Evolutionary conservation across 139 green algal species (phyloP).

Genomic region (Auxenochlorella protothecoides): DNA sequence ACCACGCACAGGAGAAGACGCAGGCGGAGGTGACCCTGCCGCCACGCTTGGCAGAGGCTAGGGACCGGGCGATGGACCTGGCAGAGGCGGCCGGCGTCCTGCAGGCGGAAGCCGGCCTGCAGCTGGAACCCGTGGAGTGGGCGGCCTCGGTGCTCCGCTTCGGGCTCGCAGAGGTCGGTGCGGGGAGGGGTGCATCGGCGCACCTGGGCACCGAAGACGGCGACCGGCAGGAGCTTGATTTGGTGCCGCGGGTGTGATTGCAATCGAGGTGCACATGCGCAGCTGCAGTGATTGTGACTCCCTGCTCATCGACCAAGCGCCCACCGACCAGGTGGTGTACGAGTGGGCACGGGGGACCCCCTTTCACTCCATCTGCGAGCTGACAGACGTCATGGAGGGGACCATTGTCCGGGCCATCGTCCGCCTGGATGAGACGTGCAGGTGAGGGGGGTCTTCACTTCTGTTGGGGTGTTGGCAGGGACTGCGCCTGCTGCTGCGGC

Average conservation of each 20-base stretch:
- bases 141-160: not conserved
- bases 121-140: conserved; percentile 68
- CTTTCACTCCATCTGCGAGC: conserved; percentile 77
- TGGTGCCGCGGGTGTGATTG: too few relatives aligned
- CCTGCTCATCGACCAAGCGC: not conserved
- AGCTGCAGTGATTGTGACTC: not conserved
- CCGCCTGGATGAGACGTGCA: conserved; percentile 78
- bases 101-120: conserved; percentile 43
- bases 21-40: conserved; percentile 53
- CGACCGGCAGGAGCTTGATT: too few relatives aligned
- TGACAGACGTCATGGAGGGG: conserved; percentile 93
- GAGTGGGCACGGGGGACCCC: conserved; percentile 85
- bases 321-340: conserved; percentile 74
- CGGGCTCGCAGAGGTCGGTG: too few relatives aligned
- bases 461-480: not conserved
- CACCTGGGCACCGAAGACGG: too few relatives aligned
- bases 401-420: conserved; percentile 83
- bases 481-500: not conserved
- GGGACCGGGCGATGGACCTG: conserved; percentile 31
- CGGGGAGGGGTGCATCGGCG: too few relatives aligned
- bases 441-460: conserved; percentile 1
- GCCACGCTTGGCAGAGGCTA: conserved; percentile 39
- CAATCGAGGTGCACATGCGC: too few relatives aligned
- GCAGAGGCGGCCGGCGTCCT: conserved; percentile 42
- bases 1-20: conserved; percentile 70